phyloP scores from a whole-genome alignment of 768 basidiomycete species.

The Crucibulum laeve region DNA sequence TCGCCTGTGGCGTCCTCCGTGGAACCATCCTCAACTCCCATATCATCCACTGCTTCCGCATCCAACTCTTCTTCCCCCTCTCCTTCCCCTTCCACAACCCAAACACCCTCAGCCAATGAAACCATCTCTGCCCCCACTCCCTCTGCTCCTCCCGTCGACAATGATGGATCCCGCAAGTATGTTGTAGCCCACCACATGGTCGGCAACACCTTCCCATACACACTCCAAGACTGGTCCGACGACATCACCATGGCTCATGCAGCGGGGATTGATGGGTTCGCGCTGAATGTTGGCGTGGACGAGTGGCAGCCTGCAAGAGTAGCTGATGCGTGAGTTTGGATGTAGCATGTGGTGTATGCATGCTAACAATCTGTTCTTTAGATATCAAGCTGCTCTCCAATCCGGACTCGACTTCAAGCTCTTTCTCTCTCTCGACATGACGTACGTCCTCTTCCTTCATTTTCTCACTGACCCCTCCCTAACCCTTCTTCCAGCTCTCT shows the following conservation, averaged over 20 bases:
- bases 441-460: conserved; percentile 32
- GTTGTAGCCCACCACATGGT: conserved; percentile 61
- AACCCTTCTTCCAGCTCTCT: conserved; percentile 34
- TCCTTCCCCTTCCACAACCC: neutral
- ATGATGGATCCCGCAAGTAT: conserved; percentile 29
- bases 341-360: conserved; percentile 1
- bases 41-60: neutral
- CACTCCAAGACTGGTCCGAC: conserved; percentile 36
- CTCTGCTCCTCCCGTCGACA: conserved; percentile 9
- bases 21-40: neutral
- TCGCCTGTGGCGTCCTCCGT: neutral
- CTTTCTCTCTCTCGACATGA: conserved; percentile 79
- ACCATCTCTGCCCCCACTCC: conserved; percentile 6
- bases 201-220: conserved; percentile 67
- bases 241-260: conserved; percentile 53
- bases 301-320: conserved; percentile 60
- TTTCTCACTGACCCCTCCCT: neutral
- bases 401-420: conserved; percentile 60
- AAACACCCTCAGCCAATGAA: neutral
- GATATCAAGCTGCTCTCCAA: conserved; percentile 52
- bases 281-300: conserved; percentile 66
- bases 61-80: conserved; percentile 1
- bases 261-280: conserved; percentile 65
- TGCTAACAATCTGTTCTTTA: conserved; percentile 13
- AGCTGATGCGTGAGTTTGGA: conserved; percentile 50